Percentiles rank a stretch among this genome's conserved stretches.
Conservation (phyloP, 2,329 filamentous ascomycete species). For the Didymellaceae sp. region DNA sequence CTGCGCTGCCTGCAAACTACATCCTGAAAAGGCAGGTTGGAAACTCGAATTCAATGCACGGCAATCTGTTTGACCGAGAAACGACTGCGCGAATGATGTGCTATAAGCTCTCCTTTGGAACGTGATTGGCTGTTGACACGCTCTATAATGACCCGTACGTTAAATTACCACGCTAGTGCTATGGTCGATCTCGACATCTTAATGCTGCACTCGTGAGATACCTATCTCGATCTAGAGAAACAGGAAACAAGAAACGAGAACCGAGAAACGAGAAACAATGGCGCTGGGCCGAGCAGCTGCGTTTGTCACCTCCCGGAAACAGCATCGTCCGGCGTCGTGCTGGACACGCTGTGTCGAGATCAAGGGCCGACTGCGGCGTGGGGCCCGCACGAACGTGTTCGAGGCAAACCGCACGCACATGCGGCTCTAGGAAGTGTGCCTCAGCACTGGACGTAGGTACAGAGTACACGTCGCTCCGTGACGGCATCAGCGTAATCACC, state of each 20-base stretch:
- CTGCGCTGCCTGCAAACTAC: constrained; percentile 4
- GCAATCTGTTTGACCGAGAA: constrained; percentile 13
- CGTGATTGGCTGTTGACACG: constrained; percentile 6
- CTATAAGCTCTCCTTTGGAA: neutral
- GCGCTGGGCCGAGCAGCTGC: too few relatives aligned
- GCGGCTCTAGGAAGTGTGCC: neutral
- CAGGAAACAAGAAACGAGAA: too few relatives aligned
- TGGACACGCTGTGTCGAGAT: constrained; percentile 3
- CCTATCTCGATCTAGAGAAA: neutral
- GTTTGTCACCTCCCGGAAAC: constrained; percentile 31
- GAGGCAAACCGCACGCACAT: neutral
- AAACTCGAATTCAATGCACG: constrained; percentile 9
- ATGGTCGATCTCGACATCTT: constrained; percentile 5
- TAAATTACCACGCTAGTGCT: neutral
- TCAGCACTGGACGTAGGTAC: neutral
- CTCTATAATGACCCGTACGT: neutral
- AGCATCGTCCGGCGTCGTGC: constrained; percentile 13
- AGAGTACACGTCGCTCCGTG: neutral
- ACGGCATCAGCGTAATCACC: neutral
- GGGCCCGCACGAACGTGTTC: neutral
- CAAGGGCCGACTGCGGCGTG: neutral
- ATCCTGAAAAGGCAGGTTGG: constrained; percentile 23
- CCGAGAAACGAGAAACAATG: too few relatives aligned
- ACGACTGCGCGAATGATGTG: neutral
- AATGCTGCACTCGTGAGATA: constrained; percentile 4